These are phyloP conservation scores for Tulasnella sp. DNA, from an alignment of 768 basidiomycete genomes.

Conservation along the genomic window DNA sequence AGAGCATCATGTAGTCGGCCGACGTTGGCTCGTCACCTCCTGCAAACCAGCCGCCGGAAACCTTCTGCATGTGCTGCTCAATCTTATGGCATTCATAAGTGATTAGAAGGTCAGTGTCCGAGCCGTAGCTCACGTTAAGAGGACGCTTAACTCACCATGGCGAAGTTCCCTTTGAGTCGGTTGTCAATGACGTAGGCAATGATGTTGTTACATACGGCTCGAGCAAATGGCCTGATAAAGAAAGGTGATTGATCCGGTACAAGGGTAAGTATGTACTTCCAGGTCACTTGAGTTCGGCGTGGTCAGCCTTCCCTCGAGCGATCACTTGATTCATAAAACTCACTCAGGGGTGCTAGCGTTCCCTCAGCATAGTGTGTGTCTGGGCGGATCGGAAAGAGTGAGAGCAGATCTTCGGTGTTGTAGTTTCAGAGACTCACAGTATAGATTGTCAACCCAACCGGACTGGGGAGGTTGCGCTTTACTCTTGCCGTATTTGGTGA, in stretches of 20 bases:
- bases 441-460: slow-evolving; percentile 18
- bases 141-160: slow-evolving; percentile 22
- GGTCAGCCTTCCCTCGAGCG: no score
- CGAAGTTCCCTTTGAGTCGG: slow-evolving; percentile 23
- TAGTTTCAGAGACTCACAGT: slow-evolving; percentile 5
- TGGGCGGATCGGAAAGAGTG: background rate
- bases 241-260: slow-evolving; percentile 16
- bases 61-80: slow-evolving; percentile 29
- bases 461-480: slow-evolving; percentile 17
- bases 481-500: slow-evolving; percentile 30
- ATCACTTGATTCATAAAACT: no score
- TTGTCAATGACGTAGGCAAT: slow-evolving; percentile 22
- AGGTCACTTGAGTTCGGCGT: slow-evolving; percentile 11
- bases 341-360: slow-evolving; percentile 20
- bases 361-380: slow-evolving; percentile 23
- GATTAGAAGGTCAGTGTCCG: background rate
- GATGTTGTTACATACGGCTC: slow-evolving; percentile 12
- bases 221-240: slow-evolving; percentile 17
- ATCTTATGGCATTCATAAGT: slow-evolving; percentile 24
- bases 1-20: slow-evolving; percentile 38
- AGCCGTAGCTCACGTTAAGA: background rate
- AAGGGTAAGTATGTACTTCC: slow-evolving; percentile 18
- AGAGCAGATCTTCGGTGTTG: background rate
- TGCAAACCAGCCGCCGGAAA: slow-evolving; percentile 27
- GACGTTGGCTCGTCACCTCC: slow-evolving; percentile 32